Evolutionary conservation across 208 protist species (phyloP), one percentile per base, ranked within the genome.

Genomic region (Leishmania arabica): DNA sequence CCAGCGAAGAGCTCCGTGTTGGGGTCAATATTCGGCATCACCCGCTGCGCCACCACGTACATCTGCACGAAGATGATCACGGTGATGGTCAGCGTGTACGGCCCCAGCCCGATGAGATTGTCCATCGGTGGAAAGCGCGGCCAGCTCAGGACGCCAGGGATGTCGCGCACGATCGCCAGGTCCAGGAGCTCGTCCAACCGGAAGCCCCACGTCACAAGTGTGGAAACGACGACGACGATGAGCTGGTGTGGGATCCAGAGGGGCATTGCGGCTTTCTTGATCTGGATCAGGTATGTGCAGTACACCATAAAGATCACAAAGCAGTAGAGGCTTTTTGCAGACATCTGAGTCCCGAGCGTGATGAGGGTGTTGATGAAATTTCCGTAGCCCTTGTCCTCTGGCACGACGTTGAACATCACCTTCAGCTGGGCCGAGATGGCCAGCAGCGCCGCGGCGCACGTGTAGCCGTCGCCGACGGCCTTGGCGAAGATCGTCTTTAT

Each of bases 181-280:
- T 82, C 71, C 27, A 81, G 70, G 17, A 66, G 56, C 65, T 84
- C 5, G 68, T 92, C 82, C 13, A 92, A 80, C 3, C 65, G 75
- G 51, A 88, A 82, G 49, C 73, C 62, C 74, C 70, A 85, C 42
- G 89, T 92, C 37, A 92, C 19, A 5, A 89, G 49, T 27, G 79
- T 92, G n/a, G 87, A 89, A 2, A 86, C 82, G 47, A 92, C 87
- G 66, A 92, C 83, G 34, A 92, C 87, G 71, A 92, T 90, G 51
- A 92, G 87, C 85, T 90, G 89, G 71, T 92, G 89, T 34, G 89
- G 89, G 69, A 92, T 87, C 85, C 89, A 92, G 49, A 88, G 56
- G 0, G 89, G 89, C 74, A 92, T 78, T 45, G 58, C 58, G 37
- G 74, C 81, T 72, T 87, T 85, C 82, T 90, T 92, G 75, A 92